These are phyloP conservation scores for Aphanomyces euteiches DNA, from an alignment of 352 stramenopile species.

Conservation along the genomic window DNA sequence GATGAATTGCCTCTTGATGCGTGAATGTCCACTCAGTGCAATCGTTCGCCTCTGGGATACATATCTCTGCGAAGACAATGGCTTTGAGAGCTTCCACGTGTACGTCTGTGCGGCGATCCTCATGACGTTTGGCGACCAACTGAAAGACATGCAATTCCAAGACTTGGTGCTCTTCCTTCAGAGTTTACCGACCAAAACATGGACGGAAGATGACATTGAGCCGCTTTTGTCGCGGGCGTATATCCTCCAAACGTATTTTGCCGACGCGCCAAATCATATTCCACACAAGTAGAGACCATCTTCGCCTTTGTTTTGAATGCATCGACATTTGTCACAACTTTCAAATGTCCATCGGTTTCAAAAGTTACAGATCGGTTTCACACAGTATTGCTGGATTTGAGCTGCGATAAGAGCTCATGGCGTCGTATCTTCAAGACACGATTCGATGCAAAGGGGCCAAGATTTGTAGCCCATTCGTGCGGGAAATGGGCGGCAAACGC, in stretches of 20 bases:
- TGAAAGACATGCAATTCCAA: conserved; percentile 97
- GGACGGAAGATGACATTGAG: conserved; percentile 96
- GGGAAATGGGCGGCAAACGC: conserved; percentile 27
- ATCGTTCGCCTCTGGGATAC: conserved; percentile 99
- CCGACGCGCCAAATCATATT: conserved; percentile 76
- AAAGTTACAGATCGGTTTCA: background rate
- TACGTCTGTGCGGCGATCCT: conserved; percentile 99
- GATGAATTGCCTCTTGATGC: conserved; percentile 99
- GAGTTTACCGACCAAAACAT: conserved; percentile 96
- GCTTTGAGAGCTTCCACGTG: conserved; percentile 99
- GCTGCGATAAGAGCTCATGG: too few species aligned
- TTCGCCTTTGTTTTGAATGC: background rate
- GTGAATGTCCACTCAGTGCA: conserved; percentile 93
- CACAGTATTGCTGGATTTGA: background rate
- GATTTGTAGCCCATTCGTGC: conserved; percentile 71
- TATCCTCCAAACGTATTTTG: conserved; percentile 91
- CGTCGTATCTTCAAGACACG: conserved; percentile 33
- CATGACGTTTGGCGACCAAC: conserved; percentile 93
- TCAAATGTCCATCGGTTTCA: background rate
- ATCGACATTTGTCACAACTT: background rate
- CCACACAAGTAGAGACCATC: conserved; percentile 2
- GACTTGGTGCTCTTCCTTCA: conserved; percentile 96
- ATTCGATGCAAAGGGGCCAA: conserved; percentile 62
- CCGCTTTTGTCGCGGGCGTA: conserved; percentile 97
- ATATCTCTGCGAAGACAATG: conserved; percentile 97